Conservation (phyloP, 169 alveolate genomes). For the Cryptosporidium viatorum region DNA sequence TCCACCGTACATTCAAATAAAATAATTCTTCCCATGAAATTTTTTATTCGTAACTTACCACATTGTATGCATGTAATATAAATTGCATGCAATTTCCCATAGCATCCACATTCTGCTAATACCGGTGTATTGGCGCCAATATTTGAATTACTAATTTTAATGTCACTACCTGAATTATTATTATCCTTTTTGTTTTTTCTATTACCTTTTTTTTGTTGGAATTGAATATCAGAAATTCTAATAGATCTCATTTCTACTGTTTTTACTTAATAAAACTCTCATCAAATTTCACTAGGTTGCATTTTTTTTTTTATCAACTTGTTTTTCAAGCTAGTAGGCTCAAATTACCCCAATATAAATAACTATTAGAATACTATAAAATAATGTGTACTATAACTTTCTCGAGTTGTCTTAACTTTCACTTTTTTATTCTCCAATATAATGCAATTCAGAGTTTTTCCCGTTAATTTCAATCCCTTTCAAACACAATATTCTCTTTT, state of each 20-base stretch:
- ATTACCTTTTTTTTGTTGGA: constrained; percentile 14
- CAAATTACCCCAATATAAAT: too few species aligned
- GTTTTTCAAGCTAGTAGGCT: neutral
- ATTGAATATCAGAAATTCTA: constrained; percentile 34
- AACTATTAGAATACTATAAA: too few species aligned
- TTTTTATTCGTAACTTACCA: constrained; percentile 26
- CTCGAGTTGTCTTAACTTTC: neutral
- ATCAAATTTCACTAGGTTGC: neutral
- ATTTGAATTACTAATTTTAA: neutral
- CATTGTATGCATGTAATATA: constrained; percentile 45
- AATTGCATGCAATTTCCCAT: constrained; percentile 50
- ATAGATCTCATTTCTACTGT: constrained; percentile 2
- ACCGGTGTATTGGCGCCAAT: neutral
- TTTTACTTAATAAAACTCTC: neutral
- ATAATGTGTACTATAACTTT: too few species aligned
- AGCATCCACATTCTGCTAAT: constrained; percentile 53
- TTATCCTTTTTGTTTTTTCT: constrained; percentile 5
- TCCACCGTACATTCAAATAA: neutral
- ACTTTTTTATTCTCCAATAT: neutral
- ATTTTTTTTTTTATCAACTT: too few species aligned
- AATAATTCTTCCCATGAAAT: neutral
- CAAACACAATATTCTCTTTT: neutral
- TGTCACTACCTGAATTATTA: neutral
- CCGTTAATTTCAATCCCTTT: neutral
- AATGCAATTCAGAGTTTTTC: too few species aligned